Percentiles rank a stretch among this genome's conserved stretches.
Evolutionary conservation across 2,329 filamentous ascomycete species (phyloP).

Genomic region (Penicillium sp.): DNA sequence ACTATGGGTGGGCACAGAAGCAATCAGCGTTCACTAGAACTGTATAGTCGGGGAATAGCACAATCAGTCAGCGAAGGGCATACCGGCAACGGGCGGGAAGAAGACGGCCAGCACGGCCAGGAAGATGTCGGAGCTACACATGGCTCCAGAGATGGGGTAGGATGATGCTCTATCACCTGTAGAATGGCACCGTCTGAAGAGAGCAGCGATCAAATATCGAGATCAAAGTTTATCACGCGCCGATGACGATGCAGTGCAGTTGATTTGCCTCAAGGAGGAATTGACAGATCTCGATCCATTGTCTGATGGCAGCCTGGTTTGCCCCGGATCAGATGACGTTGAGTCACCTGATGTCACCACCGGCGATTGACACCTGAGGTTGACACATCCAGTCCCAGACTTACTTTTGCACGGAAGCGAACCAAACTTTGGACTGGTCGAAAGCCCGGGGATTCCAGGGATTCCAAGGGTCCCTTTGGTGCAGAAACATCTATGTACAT

Average conservation of each 20-base stretch:
- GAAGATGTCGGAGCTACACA: constrained; percentile 62
- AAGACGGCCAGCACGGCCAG: constrained; percentile 60
- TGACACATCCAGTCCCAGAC: too few relatives aligned
- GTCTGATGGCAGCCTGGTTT: constrained; percentile 15
- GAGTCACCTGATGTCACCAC: background rate
- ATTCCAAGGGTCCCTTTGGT: background rate
- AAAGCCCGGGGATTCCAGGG: constrained; percentile 3
- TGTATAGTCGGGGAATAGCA: too few relatives aligned
- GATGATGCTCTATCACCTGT: constrained; percentile 18
- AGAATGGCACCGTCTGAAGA: too few relatives aligned
- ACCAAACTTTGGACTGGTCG: constrained; percentile 6
- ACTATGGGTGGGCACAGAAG: constrained; percentile 53
- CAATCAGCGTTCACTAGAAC: constrained; percentile 37
- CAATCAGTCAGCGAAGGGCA: constrained; percentile 22
- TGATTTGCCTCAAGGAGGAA: background rate
- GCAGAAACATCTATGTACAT: too few relatives aligned
- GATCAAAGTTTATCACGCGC: constrained; percentile 4
- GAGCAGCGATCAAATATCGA: background rate
- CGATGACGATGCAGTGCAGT: constrained; percentile 14
- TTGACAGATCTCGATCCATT: constrained; percentile 3
- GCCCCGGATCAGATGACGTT: constrained; percentile 22
- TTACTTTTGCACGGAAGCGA: too few relatives aligned
- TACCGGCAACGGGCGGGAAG: constrained; percentile 59
- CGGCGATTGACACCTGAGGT: too few relatives aligned
- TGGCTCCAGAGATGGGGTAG: constrained; percentile 28